These are phyloP conservation scores for Solanum sitiens DNA, from an alignment of 257 asterid species.

Conservation along the genomic window DNA sequence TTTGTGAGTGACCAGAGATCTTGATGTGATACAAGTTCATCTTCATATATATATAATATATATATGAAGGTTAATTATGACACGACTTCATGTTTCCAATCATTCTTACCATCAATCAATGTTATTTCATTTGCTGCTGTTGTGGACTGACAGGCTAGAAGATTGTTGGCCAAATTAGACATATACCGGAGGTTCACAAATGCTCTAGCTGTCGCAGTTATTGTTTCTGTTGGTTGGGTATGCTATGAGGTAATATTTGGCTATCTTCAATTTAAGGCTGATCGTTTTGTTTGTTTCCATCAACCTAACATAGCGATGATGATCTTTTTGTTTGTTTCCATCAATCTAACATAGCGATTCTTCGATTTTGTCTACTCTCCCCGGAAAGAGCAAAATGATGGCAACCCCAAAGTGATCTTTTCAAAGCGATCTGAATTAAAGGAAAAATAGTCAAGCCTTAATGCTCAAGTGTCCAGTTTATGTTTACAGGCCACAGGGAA, in stretches of 20 bases:
- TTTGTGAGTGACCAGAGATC: background rate
- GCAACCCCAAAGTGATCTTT: background rate
- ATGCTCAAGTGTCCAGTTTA: background rate
- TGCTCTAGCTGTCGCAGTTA: constrained; percentile 77
- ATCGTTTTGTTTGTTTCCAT: background rate
- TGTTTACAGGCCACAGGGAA: background rate
- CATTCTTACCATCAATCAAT: background rate
- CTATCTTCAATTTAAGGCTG: background rate
- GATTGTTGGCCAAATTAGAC: constrained; percentile 76
- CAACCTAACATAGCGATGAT: background rate
- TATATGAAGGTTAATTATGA: background rate
- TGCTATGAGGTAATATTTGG: constrained; percentile 72
- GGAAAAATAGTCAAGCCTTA: background rate
- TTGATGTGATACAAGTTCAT: background rate
- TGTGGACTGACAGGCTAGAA: constrained; percentile 51
- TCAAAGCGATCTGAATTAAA: background rate
- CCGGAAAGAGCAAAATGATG: background rate
- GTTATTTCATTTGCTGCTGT: background rate
- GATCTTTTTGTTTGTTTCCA: background rate
- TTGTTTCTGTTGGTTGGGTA: constrained; percentile 91
- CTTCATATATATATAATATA: background rate
- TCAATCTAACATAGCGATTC: background rate
- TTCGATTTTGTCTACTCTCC: background rate
- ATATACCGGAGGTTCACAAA: constrained; percentile 86
- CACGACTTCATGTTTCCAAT: background rate